phyloP scores from a whole-genome alignment of 768 basidiomycete species.

The Tulasnella sp. region DNA sequence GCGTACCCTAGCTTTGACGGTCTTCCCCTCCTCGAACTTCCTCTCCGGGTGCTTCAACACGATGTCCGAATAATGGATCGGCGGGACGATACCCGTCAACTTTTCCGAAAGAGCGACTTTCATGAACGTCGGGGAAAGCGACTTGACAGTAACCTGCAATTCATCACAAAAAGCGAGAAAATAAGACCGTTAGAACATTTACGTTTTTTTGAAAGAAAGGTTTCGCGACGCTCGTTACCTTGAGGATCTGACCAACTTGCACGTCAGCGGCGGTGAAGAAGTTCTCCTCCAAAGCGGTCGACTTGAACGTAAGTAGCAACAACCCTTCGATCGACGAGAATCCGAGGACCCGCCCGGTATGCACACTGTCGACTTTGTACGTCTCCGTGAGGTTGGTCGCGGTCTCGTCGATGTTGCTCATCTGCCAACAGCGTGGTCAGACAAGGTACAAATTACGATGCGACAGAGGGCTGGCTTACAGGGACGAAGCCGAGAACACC shows the following conservation, averaged over 20 bases:
- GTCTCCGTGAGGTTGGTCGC: conserved; percentile 40
- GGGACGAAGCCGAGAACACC: conserved; percentile 74
- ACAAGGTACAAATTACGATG: not conserved
- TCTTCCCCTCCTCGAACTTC: conserved; percentile 72
- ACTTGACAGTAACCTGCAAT: conserved; percentile 59
- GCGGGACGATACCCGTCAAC: conserved; percentile 90
- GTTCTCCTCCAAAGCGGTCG: conserved; percentile 70
- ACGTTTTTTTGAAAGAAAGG: no score
- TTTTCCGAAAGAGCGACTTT: conserved; percentile 80
- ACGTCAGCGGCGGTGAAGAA: conserved; percentile 78
- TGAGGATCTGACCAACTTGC: conserved; percentile 73
- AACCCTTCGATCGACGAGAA: conserved; percentile 78
- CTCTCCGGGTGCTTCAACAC: conserved; percentile 85
- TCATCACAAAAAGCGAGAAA: no score
- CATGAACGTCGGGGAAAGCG: conserved; percentile 63
- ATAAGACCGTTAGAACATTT: no score
- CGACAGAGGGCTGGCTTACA: conserved; percentile 35
- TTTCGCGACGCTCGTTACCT: conserved; percentile 32
- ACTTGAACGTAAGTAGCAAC: conserved; percentile 72
- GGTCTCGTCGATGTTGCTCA: not conserved
- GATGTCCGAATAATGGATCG: conserved; percentile 92
- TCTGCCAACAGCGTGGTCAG: conserved; percentile 19
- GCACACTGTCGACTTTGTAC: conserved; percentile 69
- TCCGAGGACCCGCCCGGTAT: conserved; percentile 79
- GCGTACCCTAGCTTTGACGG: conserved; percentile 50